Conservation (phyloP, 2,329 filamentous ascomycete genomes). For the Zymoseptoria passerinii region DNA sequence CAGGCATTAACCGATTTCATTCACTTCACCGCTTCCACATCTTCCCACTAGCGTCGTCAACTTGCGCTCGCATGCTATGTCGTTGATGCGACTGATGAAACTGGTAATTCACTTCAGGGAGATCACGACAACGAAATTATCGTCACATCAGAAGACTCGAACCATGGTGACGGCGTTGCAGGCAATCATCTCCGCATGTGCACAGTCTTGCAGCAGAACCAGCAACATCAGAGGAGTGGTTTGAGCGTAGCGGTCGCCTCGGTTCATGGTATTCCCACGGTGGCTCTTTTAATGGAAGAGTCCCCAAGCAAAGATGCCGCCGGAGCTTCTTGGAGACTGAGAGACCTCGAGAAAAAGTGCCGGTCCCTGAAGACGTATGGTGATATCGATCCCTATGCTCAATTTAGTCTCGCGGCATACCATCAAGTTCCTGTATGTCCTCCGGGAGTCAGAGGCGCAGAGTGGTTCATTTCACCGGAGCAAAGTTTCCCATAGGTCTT, state of each 20-base stretch:
- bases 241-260: background rate
- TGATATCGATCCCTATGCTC: no score
- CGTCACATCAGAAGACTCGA: no score
- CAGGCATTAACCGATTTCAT: background rate
- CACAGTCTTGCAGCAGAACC: background rate
- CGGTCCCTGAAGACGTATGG: no score
- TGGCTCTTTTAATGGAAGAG: background rate
- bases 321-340: background rate
- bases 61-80: background rate
- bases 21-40: background rate
- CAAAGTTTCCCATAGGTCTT: background rate
- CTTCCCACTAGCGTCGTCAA: background rate
- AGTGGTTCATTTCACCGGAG: background rate
- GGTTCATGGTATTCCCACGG: background rate
- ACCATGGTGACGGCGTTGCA: no score
- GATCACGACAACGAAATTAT: no score
- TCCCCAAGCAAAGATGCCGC: no score
- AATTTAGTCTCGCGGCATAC: no score
- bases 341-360: background rate
- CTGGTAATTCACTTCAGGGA: no score
- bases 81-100: no score
- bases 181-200: no score
- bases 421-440: no score
- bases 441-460: no score
- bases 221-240: background rate